Percentiles rank a stretch among this genome's conserved stretches.
phyloP scores from a whole-genome alignment of 441 rosid species.

The Pelargonium australe region DNA sequence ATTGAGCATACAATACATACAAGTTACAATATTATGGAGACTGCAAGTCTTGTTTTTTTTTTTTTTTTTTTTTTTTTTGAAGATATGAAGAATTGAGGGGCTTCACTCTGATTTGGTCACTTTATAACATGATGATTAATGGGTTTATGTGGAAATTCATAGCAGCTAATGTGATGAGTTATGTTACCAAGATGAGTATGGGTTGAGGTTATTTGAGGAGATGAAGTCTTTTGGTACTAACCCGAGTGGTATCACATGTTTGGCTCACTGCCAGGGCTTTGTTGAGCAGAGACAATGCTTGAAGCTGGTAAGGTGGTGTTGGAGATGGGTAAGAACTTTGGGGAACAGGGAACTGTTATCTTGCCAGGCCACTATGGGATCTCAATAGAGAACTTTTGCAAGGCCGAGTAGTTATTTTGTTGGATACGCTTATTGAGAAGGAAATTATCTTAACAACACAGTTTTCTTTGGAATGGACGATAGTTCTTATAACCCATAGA shows the following conservation, averaged over 20 bases:
- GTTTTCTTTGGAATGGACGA: conserved; percentile 56
- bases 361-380: conserved; percentile 73
- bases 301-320: conserved; percentile 57
- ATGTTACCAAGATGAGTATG: conserved; percentile 65
- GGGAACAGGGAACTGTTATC: conserved; percentile 53
- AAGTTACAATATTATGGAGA: conserved; percentile 66
- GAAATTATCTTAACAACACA: conserved; percentile 71
- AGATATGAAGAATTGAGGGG: conserved; percentile 69
- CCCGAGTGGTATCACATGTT: conserved; percentile 61
- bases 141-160: conserved; percentile 62
- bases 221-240: conserved; percentile 56
- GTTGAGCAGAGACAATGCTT: conserved; percentile 55
- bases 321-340: conserved; percentile 75
- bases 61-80: conserved; percentile 35
- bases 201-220: conserved; percentile 64
- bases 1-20: conserved; percentile 64
- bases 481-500: conserved; percentile 57
- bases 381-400: conserved; percentile 65
- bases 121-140: conserved; percentile 67
- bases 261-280: conserved; percentile 73
- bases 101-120: conserved; percentile 62
- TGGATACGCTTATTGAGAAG: conserved; percentile 69
- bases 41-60: conserved; percentile 24
- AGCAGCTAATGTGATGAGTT: conserved; percentile 66
- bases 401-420: conserved; percentile 55